Base-by-base conservation (phyloP, 768 basidiomycete genomes). In the Hydnum rufescens region DNA sequence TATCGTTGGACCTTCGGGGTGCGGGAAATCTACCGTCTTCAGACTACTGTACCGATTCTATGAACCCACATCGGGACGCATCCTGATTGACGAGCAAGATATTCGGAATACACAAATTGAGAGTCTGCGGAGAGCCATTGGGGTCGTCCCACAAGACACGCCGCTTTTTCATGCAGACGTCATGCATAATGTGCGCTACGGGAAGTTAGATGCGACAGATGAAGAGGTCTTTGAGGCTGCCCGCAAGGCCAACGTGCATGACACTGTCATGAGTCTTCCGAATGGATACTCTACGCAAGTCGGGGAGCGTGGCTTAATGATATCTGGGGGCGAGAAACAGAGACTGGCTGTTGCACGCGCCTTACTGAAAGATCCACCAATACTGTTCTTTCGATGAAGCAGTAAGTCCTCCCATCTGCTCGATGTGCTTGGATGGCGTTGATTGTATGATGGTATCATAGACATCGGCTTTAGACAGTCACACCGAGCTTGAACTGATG, bases 321-420 rank as follows among this genome's bases (percentile, higher is more conserved):
- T 99, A 47, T 92, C 87, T 32, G 95, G 95, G 0, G 95, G 95
- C 1, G 95, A 99, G 73, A 99, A 99, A 66, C 95, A 99, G 70
- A 67, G 95, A 49, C 66, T 99, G 59, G 95, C 95, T 2, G 86
- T 99, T 18, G 95, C 95, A 23, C 70, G 95, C 25, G 79, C 92
- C 31, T 65, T 99, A 59, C 66, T 97, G 48, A 96, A 97, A 68
- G 83, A 99, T 64, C 92, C 95, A 0, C 81, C 83, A 8, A 96
- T 97, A 59, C 61, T 97, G 60, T 96, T 97, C 70, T 99, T n/a
- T 99, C 61, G 95, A 99, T 61, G 95, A 99, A 66, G 95, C 95
- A 36, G 90, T 90, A 58, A 61, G 86, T 71, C 1, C 5, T 28
- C 32, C 19, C 23, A 3, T 42, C 31, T 34, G 19, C 3, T 3